Conservation (phyloP, 2,329 filamentous ascomycete species). For the Pseudogymnoascus sp. region DNA sequence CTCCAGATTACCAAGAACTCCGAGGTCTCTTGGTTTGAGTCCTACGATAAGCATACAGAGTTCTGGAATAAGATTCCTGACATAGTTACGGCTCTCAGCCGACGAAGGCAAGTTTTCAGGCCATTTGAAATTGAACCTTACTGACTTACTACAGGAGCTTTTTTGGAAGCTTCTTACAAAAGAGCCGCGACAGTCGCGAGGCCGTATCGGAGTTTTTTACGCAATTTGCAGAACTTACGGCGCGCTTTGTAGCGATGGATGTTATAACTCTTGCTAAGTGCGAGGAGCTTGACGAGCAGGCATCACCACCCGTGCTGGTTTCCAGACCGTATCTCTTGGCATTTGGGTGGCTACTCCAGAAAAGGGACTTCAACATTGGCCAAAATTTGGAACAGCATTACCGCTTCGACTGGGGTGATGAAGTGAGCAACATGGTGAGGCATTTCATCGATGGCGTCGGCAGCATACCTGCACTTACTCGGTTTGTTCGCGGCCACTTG, state of each 20-base stretch:
- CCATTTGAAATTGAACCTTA: background rate
- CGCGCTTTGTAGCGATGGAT: slow-evolving; percentile 46
- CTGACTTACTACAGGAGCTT: slow-evolving; percentile 23
- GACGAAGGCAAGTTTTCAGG: slow-evolving; percentile 34
- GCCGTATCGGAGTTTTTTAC: slow-evolving; percentile 25
- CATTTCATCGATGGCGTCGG: slow-evolving; percentile 31
- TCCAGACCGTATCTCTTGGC: slow-evolving; percentile 40
- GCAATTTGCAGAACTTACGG: slow-evolving; percentile 39
- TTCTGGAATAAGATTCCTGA: slow-evolving; percentile 49
- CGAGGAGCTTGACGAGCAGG: slow-evolving; percentile 23
- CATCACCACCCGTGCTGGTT: slow-evolving; percentile 33
- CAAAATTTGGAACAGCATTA: slow-evolving; percentile 33
- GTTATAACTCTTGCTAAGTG: slow-evolving; percentile 27
- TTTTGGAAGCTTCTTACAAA: slow-evolving; percentile 26
- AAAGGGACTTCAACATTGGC: slow-evolving; percentile 30
- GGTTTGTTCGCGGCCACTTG: slow-evolving; percentile 36
- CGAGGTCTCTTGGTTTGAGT: slow-evolving; percentile 33
- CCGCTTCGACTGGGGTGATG: slow-evolving; percentile 30
- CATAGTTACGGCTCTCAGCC: slow-evolving; percentile 35
- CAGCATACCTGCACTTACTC: slow-evolving; percentile 35
- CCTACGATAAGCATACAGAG: slow-evolving; percentile 35
- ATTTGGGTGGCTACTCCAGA: slow-evolving; percentile 33
- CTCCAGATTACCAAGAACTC: slow-evolving; percentile 34
- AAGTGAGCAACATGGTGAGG: slow-evolving; percentile 19
- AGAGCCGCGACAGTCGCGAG: slow-evolving; percentile 16